Base-by-base conservation (phyloP, 1,284 basidiomycete genomes). In the Tremellales sp. region DNA sequence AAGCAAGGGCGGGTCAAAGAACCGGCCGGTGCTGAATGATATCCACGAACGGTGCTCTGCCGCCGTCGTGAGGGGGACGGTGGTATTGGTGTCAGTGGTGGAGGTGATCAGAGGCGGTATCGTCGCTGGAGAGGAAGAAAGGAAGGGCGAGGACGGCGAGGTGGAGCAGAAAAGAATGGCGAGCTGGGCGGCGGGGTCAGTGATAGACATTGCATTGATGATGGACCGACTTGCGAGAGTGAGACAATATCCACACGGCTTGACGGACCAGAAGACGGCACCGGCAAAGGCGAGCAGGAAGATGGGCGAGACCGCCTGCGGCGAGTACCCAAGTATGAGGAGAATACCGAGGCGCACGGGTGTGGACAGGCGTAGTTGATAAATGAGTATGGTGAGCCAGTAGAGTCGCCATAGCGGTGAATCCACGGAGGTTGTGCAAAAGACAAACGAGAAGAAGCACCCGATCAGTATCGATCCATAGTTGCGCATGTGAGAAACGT, bases 201-300 rank as follows among this genome's bases (percentile, higher is more conserved):
- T 41, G 25, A 41, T 19, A 16, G 16, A 31, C 29, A 10, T 31
- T 31, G 29, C 10, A 31, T 31, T 31, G 16, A 10, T 31, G 10
- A 16, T 10, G 10, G 16, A 31, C 29, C 6, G 5, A 60, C 65
- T 56, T 48, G 65, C 64, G 3, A 62, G 50, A 9, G 53, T 48
- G 14, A 65, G 32, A 36, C 64, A 68, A 42, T 68, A 66, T 14
- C 61, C 64, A 31, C 66, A 68, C 9, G 65, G 65, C 31, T 48
- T 45, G 28, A 66, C 47, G 18, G 54, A 43, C 46, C 59, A 56
- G 48, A 63, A 61, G 9, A 57, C 46, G 3, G 57, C 53, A 1
- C 56, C 38, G 3, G 50, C 37, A 29, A 66, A 58, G 0, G 60
- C 24, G 5, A 49, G 28, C 9, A 68, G 48, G 41, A 68, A 55